Base-by-base conservation (phyloP, 2,329 filamentous ascomycete genomes). In the Aspergillus ruber region DNA sequence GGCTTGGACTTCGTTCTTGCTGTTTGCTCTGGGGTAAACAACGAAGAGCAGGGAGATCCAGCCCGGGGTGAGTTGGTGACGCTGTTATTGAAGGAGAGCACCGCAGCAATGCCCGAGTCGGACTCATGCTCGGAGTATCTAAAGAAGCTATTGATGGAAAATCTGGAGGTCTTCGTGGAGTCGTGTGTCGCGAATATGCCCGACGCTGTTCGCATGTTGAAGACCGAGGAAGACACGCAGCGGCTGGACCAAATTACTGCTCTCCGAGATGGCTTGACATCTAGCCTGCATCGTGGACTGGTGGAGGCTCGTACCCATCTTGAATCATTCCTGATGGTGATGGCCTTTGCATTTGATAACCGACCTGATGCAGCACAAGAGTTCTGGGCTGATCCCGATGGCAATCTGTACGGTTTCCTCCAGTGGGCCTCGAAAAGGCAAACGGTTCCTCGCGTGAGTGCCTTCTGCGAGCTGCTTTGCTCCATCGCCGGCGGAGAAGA, bases 391-490 rank as follows among this genome's bases (percentile, higher is more conserved):
- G 90, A 96, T 62, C 83, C 86, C 2, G 93, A 98, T 59, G 90
- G 90, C 62, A 95, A 96, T 57, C 74, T 98, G 27, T 88, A 90
- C 53, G 93, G 93, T 0, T 98, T 98, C 64, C 78, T 98, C 64
- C 88, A 95, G 54, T 98, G 93, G 93, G 88, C 90, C n/a, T 95
- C 93, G 3, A 85, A 89, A 57, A 80, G 93, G 58, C 90, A 95
- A 51, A 95, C 94, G 0, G 96, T 94, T 0, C 93, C 93, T n/a
- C 79, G 95, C 20, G 90, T 95, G 50, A 93, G 89, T 51, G 90
- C 91, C 10, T 98, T 97, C 59, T 98, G 93, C 67, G 91, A 97
- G 64, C 91, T 98, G 83, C 75, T 98, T 13, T 87, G 90, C 61
- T 86, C 90, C 1, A 84, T 98, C 42, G 88, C 93, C 0, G 83